Percentiles rank a stretch among this genome's conserved stretches.
Evolutionary conservation across 1,284 basidiomycete species (phyloP).

Genomic region (Malassezia cuniculi): DNA sequence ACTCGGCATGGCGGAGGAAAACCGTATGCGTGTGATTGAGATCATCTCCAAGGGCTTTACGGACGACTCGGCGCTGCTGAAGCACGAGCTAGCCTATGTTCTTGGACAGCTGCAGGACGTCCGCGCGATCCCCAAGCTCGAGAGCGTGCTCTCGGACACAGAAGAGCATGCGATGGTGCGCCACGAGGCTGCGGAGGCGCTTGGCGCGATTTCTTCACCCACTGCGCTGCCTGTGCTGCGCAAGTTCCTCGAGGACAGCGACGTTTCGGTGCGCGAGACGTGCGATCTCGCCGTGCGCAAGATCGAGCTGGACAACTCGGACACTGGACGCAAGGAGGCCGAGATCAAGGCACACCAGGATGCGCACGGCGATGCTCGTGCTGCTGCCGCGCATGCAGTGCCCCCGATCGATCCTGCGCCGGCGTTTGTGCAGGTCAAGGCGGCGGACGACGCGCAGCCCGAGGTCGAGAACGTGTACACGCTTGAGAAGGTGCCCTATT

Average conservation of each 20-base stretch:
- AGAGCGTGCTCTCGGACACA: conserved; percentile 59
- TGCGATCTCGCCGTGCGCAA: conserved; percentile 93
- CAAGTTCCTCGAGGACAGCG: conserved; percentile 61
- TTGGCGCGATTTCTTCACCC: conserved; percentile 76
- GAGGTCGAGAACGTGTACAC: conserved; percentile 19
- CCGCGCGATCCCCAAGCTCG: conserved; percentile 66
- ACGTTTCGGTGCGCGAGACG: conserved; percentile 80
- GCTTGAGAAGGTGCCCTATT: conserved; percentile 48
- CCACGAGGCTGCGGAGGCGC: conserved; percentile 96
- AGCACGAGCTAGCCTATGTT: conserved; percentile 95
- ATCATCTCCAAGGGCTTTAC: conserved; percentile 77
- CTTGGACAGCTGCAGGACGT: conserved; percentile 74
- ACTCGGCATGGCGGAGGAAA: conserved; percentile 48
- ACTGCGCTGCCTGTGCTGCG: conserved; percentile 60
- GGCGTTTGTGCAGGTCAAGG: conserved; percentile 41
- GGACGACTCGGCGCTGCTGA: conserved; percentile 78
- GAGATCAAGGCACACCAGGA: conserved; percentile 28
- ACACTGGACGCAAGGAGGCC: conserved; percentile 43
- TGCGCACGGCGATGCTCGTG: conserved; percentile 11
- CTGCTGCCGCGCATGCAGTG: conserved; percentile 47
- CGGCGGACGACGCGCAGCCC: conserved; percentile 14
- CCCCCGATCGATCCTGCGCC: conserved; percentile 92
- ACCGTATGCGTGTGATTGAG: conserved; percentile 52
- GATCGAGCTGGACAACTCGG: conserved; percentile 73
- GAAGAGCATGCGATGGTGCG: conserved; percentile 89